phyloP scores from a whole-genome alignment of 768 basidiomycete species.

The Hygrophorus pudorinus region DNA sequence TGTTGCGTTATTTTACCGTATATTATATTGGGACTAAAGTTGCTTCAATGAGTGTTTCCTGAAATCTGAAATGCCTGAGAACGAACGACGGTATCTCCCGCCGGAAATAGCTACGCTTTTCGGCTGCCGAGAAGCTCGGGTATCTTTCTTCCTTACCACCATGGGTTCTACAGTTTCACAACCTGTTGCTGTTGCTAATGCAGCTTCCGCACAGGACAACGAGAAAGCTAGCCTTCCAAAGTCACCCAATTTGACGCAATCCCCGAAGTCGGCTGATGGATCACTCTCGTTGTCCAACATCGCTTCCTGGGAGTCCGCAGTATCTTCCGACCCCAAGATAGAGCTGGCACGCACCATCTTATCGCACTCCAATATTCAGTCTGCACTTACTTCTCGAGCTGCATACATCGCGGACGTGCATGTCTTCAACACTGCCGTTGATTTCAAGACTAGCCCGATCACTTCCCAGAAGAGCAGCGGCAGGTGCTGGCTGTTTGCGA shows the following conservation, averaged over 20 bases:
- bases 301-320: constrained; percentile 56
- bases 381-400: constrained; percentile 52
- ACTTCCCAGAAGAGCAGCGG: constrained; percentile 86
- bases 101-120: too few species aligned
- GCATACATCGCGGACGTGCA: constrained; percentile 56
- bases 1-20: too few species aligned
- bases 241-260: constrained; percentile 18
- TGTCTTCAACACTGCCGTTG: constrained; percentile 75
- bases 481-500: constrained; percentile 93
- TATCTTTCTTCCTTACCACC: neutral
- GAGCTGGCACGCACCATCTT: constrained; percentile 72
- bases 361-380: constrained; percentile 54
- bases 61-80: too few species aligned
- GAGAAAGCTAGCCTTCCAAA: constrained; percentile 12
- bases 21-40: too few species aligned
- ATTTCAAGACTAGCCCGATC: constrained; percentile 74
- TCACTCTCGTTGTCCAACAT: constrained; percentile 49
- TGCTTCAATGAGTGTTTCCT: too few species aligned
- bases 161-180: constrained; percentile 12
- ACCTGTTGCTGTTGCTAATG: neutral
- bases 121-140: neutral
- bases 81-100: too few species aligned
- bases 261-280: constrained; percentile 47
- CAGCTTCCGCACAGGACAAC: constrained; percentile 10
- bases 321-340: constrained; percentile 45